Percentiles rank a stretch among this genome's conserved stretches.
Conservation (phyloP, 2,329 filamentous ascomycete species). For the Trichoderma sp. region DNA sequence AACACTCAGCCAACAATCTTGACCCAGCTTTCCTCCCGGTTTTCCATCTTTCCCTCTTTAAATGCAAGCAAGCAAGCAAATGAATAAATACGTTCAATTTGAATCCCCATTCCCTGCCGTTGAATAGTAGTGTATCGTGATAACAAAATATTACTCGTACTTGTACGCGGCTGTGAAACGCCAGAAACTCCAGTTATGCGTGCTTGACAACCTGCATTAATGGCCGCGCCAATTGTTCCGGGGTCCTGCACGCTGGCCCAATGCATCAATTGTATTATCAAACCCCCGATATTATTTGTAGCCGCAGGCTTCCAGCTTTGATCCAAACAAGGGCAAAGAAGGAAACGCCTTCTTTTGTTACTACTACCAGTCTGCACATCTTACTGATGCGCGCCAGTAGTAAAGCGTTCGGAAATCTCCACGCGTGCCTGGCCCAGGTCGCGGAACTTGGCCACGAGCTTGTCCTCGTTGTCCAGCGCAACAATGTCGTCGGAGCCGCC, state of each 20-base stretch:
- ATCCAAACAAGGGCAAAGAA: background rate
- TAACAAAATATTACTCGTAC: slow-evolving; percentile 9
- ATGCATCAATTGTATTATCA: background rate
- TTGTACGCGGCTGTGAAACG: background rate
- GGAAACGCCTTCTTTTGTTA: background rate
- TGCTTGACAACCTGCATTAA: background rate
- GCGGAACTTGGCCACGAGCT: slow-evolving; percentile 70
- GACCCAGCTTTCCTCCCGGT: too few species aligned
- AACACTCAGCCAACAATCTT: background rate
- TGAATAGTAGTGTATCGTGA: background rate
- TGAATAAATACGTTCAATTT: background rate
- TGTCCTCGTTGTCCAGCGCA: slow-evolving; percentile 66
- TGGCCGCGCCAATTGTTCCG: background rate
- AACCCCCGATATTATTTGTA: background rate
- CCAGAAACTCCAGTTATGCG: slow-evolving; percentile 20
- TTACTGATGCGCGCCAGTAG: slow-evolving; percentile 26
- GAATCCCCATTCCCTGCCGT: background rate
- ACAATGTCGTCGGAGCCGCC: slow-evolving; percentile 87
- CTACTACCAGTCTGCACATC: background rate
- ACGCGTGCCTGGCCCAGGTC: slow-evolving; percentile 70
- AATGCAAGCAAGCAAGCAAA: background rate
- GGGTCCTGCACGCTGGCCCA: background rate
- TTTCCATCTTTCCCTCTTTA: background rate
- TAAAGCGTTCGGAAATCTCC: slow-evolving; percentile 51
- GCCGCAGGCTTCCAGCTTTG: background rate